Base-by-base conservation (phyloP, 148 eudicot genomes). In the Rhododendron simsii region DNA sequence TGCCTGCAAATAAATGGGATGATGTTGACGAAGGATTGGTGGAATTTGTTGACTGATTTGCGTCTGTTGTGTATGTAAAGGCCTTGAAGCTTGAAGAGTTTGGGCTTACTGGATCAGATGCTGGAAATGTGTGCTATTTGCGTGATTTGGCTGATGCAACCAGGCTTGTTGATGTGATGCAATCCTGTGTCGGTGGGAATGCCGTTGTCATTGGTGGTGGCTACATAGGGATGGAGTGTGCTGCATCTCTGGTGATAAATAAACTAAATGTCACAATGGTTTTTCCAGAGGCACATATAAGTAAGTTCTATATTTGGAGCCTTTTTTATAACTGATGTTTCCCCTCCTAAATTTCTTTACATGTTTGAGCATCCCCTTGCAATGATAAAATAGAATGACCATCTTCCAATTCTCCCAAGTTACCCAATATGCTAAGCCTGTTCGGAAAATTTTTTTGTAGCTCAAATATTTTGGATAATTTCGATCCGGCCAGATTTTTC, bases 1-100 rank as follows among this genome's bases (percentile, higher is more conserved):
- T 14, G 45, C 41, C 30, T 3, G 7, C n/a, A 35, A 33, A 21
- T 20, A 81, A 55, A 35, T 35, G 39, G 33, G 30, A 84, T 16
- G 45, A 47, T 47, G 20, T 20, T 47, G 10, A 71, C 30, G 15
- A 8, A 73, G 57, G 23, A 80, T 65, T 35, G 33, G 78, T 82
- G 47, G 83, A 75, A 55, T 74, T 85, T 85, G 55, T 48, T 82
- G 85, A 84, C 47, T 77, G 41, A 86, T 78, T 73, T 59, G 59
- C 80, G 13, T 85, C 74, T 84, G 28, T 45, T 88, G 39, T 67
- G 84, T 90, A 53, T 88, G 13, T 33, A 5, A 30, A 97, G 99
- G 95, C 99, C 67, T 92, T 97, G 94, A 97, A 91, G 94, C 99
- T 97, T 88, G 99, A 97, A 95, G 99, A 97, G 89, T 95, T 95